phyloP scores from a whole-genome alignment of 1,284 basidiomycete genomes.

The Termitomyces sp. region DNA sequence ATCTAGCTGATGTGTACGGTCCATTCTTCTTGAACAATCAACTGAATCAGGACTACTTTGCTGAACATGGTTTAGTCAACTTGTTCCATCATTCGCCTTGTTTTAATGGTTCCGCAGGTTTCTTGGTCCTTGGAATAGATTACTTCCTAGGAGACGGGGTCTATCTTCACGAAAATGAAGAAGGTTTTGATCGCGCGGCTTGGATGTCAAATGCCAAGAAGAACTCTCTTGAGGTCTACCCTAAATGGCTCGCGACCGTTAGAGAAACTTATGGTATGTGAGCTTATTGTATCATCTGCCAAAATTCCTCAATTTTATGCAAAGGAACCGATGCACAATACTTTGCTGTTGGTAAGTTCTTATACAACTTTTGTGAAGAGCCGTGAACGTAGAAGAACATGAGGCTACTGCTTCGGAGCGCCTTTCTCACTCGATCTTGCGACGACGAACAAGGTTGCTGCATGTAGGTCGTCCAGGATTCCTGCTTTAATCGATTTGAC shows the following conservation, averaged over 20 bases:
- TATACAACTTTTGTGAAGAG: not conserved
- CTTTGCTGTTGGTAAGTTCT: conserved; percentile 25
- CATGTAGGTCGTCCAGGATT: conserved; percentile 32
- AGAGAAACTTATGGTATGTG: conserved; percentile 36
- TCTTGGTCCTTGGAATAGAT: conserved; percentile 48
- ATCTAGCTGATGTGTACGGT: conserved; percentile 45
- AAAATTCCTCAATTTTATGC: not conserved
- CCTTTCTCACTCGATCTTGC: conserved; percentile 44
- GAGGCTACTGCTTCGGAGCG: conserved; percentile 58
- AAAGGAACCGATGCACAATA: conserved; percentile 28
- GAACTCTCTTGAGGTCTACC: conserved; percentile 33
- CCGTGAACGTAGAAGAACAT: not conserved
- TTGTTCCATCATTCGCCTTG: not conserved
- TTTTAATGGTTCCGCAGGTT: conserved; percentile 32
- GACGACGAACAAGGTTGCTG: conserved; percentile 39
- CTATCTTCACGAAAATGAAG: conserved; percentile 30
- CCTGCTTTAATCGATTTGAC: not conserved
- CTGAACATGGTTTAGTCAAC: conserved; percentile 37
- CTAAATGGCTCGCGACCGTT: conserved; percentile 48
- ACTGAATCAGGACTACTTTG: conserved; percentile 49
- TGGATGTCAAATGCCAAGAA: conserved; percentile 37
- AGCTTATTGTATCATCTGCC: not conserved
- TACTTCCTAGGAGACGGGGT: conserved; percentile 54
- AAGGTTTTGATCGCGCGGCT: conserved; percentile 34
- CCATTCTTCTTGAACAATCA: conserved; percentile 46